A percentile compares a stretch with the other conserved stretches of the same genome.
These are phyloP conservation scores for Eutypa lata DNA, from an alignment of 2,329 filamentous ascomycete genomes.

Conservation along the genomic window DNA sequence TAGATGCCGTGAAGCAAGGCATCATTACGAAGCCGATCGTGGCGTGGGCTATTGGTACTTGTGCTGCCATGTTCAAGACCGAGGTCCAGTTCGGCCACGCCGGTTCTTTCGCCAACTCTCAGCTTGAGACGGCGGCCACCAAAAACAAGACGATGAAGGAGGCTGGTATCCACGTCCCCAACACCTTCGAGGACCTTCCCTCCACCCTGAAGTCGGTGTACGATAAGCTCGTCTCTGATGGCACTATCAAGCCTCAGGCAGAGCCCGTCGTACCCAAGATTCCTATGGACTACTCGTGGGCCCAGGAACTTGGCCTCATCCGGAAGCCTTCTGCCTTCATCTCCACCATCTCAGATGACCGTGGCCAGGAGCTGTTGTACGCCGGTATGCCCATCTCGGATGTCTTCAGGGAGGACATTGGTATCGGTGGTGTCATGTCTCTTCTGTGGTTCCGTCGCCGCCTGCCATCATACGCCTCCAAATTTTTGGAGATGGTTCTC, in stretches of 20 bases:
- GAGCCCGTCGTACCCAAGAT: conserved; percentile 98
- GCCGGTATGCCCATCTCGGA: conserved; percentile 99
- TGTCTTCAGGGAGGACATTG: conserved; percentile 98
- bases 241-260: conserved; percentile 78
- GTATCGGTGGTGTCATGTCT: conserved; percentile 99
- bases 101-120: conserved; percentile 97
- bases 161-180: conserved; percentile 88
- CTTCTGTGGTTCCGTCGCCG: conserved; percentile 99
- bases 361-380: conserved; percentile 98
- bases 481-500: conserved; percentile 99
- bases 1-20: conserved; percentile 93
- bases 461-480: conserved; percentile 92
- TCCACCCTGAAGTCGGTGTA: conserved; percentile 74
- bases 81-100: conserved; percentile 99
- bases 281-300: conserved; percentile 99
- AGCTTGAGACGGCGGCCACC: conserved; percentile 91
- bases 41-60: conserved; percentile 98
- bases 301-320: conserved; percentile 97
- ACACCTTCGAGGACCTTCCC: conserved; percentile 96
- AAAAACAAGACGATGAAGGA: conserved; percentile 99
- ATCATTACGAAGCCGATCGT: conserved; percentile 97
- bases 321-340: conserved; percentile 99
- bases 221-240: conserved; percentile 79
- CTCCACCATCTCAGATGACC: conserved; percentile 98
- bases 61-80: conserved; percentile 99